A percentile compares a stretch with the other conserved stretches of the same genome.
Conservation (phyloP, 1,284 basidiomycete species). For the Ustilago bromivora region DNA sequence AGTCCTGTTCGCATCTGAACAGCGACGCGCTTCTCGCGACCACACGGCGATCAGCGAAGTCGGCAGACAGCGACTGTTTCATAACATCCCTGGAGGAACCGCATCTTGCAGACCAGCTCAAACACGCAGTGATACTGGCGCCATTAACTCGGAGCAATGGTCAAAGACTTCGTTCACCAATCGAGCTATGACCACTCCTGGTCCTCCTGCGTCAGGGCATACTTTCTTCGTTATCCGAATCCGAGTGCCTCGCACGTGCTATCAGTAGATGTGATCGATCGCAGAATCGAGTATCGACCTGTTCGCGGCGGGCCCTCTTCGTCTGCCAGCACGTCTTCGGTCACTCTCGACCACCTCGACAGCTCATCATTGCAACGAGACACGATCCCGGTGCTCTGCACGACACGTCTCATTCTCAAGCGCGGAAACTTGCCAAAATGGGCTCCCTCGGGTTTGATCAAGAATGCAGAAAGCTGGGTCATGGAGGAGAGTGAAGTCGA, state of each 20-base stretch:
- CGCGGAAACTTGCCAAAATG: constrained; percentile 88
- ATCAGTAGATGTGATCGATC: constrained; percentile 92
- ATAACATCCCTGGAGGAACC: neutral
- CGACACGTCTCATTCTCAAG: constrained; percentile 91
- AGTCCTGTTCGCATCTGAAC: neutral
- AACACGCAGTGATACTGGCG: neutral
- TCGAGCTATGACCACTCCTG: constrained; percentile 52
- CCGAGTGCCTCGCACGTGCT: constrained; percentile 93
- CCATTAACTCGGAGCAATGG: constrained; percentile 21
- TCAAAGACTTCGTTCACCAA: constrained; percentile 53
- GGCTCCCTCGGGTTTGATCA: constrained; percentile 83
- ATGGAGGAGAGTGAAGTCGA: constrained; percentile 69
- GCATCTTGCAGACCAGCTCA: neutral
- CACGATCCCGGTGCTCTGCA: constrained; percentile 80
- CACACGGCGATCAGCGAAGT: neutral
- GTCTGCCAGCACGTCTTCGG: constrained; percentile 27
- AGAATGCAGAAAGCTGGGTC: constrained; percentile 68
- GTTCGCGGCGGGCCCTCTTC: constrained; percentile 25
- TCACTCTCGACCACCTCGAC: constrained; percentile 64
- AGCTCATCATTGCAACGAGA: constrained; percentile 2
- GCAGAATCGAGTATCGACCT: constrained; percentile 70
- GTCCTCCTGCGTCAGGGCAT: constrained; percentile 74
- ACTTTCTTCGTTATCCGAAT: constrained; percentile 96
- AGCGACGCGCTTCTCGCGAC: neutral
- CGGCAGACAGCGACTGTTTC: neutral